A percentile compares a stretch with the other conserved stretches of the same genome.
These are phyloP conservation scores for Colletotrichum sp. DNA, from an alignment of 2,329 filamentous ascomycete species.

Conservation along the genomic window DNA sequence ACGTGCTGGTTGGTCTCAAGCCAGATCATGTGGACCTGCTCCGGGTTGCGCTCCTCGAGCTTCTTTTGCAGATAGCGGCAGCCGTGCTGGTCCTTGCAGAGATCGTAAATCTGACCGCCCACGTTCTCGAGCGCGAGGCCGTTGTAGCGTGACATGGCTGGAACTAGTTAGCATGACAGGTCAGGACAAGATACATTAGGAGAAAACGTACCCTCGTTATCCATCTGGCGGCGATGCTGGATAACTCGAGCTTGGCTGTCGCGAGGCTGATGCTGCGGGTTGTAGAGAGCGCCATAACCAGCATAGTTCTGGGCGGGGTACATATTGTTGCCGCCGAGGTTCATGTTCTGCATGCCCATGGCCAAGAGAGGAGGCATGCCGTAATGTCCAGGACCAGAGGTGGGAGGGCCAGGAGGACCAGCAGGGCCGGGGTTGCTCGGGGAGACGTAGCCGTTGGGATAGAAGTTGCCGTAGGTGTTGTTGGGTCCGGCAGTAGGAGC, in stretches of 20 bases:
- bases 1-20: conserved; percentile 92
- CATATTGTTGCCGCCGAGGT: conserved; percentile 46
- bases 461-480: conserved; percentile 13
- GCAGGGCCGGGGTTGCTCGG: conserved; percentile 8
- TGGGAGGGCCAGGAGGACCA: background rate
- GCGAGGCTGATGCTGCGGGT: conserved; percentile 60
- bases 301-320: conserved; percentile 65
- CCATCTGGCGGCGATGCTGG: conserved; percentile 75
- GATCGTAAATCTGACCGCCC: conserved; percentile 80
- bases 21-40: conserved; percentile 92
- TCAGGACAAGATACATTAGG: background rate
- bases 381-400: conserved; percentile 27
- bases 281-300: conserved; percentile 59
- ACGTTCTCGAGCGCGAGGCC: conserved; percentile 84
- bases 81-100: conserved; percentile 98
- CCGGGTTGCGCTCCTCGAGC: conserved; percentile 84
- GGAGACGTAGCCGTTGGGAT: conserved; percentile 11
- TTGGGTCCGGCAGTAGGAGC: background rate
- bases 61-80: conserved; percentile 98
- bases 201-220: conserved; percentile 66
- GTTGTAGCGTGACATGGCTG: conserved; percentile 79
- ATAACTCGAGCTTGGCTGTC: conserved; percentile 81
- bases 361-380: conserved; percentile 67
- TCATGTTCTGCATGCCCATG: conserved; percentile 72
- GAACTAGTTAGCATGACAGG: conserved; percentile 31